Conservation (phyloP, 2,329 filamentous ascomycete genomes). For the Ustulina deusta region DNA sequence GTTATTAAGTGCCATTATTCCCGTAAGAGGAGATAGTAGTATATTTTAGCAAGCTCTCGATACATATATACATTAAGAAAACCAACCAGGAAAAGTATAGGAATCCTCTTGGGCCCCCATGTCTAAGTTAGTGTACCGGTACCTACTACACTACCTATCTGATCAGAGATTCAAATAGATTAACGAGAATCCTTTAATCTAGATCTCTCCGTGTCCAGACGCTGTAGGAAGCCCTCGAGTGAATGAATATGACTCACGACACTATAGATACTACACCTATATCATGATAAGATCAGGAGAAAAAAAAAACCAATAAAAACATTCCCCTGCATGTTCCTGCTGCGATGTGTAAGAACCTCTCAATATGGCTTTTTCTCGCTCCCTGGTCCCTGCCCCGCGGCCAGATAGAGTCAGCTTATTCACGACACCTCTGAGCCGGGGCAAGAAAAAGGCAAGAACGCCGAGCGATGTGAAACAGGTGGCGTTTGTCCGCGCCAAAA, state of each 20-base stretch:
- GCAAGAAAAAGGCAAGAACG: constrained; percentile 13
- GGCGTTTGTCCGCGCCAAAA: constrained; percentile 18
- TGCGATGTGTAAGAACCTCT: constrained; percentile 10
- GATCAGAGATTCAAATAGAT: constrained; percentile 3
- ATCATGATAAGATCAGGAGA: neutral
- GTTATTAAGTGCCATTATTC: neutral
- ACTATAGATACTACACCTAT: neutral
- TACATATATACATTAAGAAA: constrained; percentile 1
- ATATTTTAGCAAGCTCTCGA: neutral
- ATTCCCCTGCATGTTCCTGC: constrained; percentile 15
- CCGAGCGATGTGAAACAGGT: constrained; percentile 35
- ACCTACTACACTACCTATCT: neutral
- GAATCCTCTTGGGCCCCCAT: neutral
- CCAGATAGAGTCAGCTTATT: constrained; percentile 35
- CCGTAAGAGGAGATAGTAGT: neutral
- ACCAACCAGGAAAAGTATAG: constrained; percentile 12
- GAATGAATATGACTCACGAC: neutral
- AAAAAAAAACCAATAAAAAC: neutral
- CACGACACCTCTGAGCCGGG: too few relatives aligned
- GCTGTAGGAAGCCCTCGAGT: neutral
- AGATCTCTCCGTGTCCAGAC: neutral
- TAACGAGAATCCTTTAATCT: constrained; percentile 24
- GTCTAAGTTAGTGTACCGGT: neutral
- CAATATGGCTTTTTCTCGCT: neutral
- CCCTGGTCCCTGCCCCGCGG: constrained; percentile 15